Percentiles rank a stretch among this genome's conserved stretches.
Conservation (phyloP, 2,329 filamentous ascomycete genomes). For the Parafenestella ontariensis region DNA sequence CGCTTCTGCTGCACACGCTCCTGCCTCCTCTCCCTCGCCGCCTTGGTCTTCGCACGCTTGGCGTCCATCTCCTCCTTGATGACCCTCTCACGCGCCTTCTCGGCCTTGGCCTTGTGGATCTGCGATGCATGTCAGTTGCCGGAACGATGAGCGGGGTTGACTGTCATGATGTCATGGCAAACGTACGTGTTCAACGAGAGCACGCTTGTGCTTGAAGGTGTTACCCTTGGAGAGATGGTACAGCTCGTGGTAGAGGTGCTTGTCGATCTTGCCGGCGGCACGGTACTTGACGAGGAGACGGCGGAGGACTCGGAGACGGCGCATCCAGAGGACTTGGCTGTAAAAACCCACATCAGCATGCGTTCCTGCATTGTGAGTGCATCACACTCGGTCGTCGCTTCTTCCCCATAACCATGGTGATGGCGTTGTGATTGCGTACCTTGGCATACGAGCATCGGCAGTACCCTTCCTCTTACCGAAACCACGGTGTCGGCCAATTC, state of each 20-base stretch:
- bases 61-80: constrained; percentile 99
- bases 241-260: constrained; percentile 99
- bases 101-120: constrained; percentile 99
- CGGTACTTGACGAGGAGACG: constrained; percentile 99
- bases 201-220: constrained; percentile 99
- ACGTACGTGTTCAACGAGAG: constrained; percentile 99
- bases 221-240: constrained; percentile 99
- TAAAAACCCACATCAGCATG: constrained; percentile 48
- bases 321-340: constrained; percentile 99
- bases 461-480: constrained; percentile 99
- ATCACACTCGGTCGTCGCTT: constrained; percentile 10
- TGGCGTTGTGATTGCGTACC: constrained; percentile 64
- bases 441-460: constrained; percentile 98
- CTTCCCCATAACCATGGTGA: constrained; percentile 14
- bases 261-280: constrained; percentile 99
- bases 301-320: constrained; percentile 98
- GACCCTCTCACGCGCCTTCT: constrained; percentile 94
- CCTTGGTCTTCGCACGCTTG: constrained; percentile 99
- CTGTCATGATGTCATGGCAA: constrained; percentile 48
- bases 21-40: constrained; percentile 96
- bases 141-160: constrained; percentile 22
- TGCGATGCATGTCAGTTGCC: constrained; percentile 55
- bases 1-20: constrained; percentile 93
- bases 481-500: constrained; percentile 96
- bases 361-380: constrained; percentile 16